Evolutionary conservation across 2,329 filamentous ascomycete genomes (phyloP).

Genomic region (Nannizzia gypsea): DNA sequence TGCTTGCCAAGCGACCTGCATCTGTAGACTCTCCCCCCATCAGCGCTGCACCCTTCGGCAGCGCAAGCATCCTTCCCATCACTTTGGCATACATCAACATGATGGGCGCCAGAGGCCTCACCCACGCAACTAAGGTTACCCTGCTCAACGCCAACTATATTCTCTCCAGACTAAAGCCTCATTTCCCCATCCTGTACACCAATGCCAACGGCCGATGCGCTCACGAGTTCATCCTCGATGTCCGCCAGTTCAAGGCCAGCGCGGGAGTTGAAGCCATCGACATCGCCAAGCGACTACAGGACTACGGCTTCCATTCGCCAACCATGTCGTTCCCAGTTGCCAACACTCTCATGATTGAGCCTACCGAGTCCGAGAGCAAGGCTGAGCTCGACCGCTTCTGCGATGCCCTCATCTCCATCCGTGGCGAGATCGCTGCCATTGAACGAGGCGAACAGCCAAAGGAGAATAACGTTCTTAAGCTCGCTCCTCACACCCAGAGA

Average conservation of each 20-base stretch:
- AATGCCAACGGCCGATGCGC: conserved; percentile 80
- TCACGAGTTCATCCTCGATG: conserved; percentile 93
- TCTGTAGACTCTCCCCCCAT: conserved; percentile 48
- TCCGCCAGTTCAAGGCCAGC: conserved; percentile 69
- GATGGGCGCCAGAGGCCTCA: conserved; percentile 76
- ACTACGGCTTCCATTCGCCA: conserved; percentile 93
- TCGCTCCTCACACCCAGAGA: conserved; percentile 71
- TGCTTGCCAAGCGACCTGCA: conserved; percentile 29
- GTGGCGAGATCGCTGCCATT: conserved; percentile 69
- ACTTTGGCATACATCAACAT: conserved; percentile 91
- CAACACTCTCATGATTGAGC: conserved; percentile 96
- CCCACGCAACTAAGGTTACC: conserved; percentile 79
- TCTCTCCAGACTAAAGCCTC: conserved; percentile 67
- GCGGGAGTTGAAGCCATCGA: conserved; percentile 84
- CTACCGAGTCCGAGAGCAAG: conserved; percentile 85
- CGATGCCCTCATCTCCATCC: conserved; percentile 76
- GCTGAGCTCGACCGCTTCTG: conserved; percentile 89
- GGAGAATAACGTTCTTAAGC: conserved; percentile 75
- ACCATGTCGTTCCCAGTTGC: conserved; percentile 96
- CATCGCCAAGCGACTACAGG: conserved; percentile 89
- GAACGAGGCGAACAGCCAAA: conserved; percentile 67
- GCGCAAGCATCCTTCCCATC: conserved; percentile 84
- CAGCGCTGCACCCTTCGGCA: conserved; percentile 73
- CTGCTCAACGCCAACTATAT: conserved; percentile 98
- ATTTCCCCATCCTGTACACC: conserved; percentile 90